These are phyloP conservation scores for Globisporangium nagaii DNA, from an alignment of 352 stramenopile species.

Conservation along the genomic window DNA sequence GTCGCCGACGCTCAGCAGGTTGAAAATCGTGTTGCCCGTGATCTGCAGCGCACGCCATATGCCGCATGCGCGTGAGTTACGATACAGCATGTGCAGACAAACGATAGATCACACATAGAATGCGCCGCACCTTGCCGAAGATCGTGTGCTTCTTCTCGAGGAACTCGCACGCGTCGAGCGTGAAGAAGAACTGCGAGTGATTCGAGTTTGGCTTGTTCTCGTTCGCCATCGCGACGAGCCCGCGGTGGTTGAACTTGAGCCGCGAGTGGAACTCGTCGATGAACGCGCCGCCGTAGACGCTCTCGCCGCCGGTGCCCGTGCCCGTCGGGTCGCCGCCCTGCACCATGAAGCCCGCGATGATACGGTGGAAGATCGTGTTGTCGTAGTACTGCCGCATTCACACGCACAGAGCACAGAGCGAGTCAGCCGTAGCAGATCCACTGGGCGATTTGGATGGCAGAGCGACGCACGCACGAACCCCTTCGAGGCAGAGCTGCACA, in stretches of 20 bases:
- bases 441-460: not conserved
- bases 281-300: slow-evolving; percentile 76
- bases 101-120: too few species aligned
- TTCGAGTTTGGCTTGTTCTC: slow-evolving; percentile 85
- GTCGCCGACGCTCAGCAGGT: slow-evolving; percentile 90
- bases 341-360: slow-evolving; percentile 94
- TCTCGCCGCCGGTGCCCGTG: slow-evolving; percentile 78
- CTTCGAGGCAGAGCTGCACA: slow-evolving; percentile 88
- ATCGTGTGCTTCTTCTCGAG: slow-evolving; percentile 96
- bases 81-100: too few species aligned
- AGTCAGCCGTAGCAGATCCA: not conserved
- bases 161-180: slow-evolving; percentile 92
- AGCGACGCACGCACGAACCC: slow-evolving; percentile 21
- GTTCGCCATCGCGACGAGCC: slow-evolving; percentile 94
- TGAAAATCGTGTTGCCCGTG: slow-evolving; percentile 97
- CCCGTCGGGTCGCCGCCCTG: slow-evolving; percentile 92
- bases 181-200: slow-evolving; percentile 98
- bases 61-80: not conserved
- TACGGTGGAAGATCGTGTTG: slow-evolving; percentile 93
- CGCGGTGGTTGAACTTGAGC: slow-evolving; percentile 95
- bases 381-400: slow-evolving; percentile 90
- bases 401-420: slow-evolving; percentile 5
- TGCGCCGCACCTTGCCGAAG: slow-evolving; percentile 60
- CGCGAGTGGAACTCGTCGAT: slow-evolving; percentile 92
- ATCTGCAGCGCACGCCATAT: slow-evolving; percentile 49